phyloP scores from a whole-genome alignment of 176 grass and related monocot genomes.

The Oropetium thomaeum region DNA sequence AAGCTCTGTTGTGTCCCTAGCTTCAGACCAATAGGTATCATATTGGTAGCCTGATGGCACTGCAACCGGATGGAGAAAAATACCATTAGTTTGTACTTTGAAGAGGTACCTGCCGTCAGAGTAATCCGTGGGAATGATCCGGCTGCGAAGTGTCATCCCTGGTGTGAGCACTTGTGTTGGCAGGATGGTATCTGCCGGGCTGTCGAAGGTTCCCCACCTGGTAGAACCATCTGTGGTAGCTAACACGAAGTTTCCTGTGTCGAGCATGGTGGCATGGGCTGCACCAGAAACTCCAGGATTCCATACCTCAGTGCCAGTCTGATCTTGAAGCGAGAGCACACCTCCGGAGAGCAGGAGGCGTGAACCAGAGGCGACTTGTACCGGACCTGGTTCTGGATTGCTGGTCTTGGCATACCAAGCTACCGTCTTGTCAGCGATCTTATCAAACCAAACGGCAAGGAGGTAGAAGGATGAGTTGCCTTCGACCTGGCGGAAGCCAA shows the following conservation, averaged over 20 bases:
- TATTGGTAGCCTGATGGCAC: conserved; percentile 19
- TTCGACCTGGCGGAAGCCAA: neutral
- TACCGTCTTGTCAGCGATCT: conserved; percentile 27
- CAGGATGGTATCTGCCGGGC: conserved; percentile 55
- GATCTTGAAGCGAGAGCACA: conserved; percentile 25
- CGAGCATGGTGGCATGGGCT: conserved; percentile 43
- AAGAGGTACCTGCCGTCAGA: conserved; percentile 44
- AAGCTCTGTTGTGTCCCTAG: conserved; percentile 26
- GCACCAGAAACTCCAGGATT: neutral
- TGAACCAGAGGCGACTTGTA: conserved; percentile 15
- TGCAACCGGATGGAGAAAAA: conserved; percentile 8
- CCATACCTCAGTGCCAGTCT: conserved; percentile 15
- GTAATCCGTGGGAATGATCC: conserved; percentile 35
- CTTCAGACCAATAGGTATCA: conserved; percentile 31
- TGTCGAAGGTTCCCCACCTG: conserved; percentile 37
- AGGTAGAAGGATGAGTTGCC: conserved; percentile 28
- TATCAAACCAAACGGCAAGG: conserved; percentile 52
- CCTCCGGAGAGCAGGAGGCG: conserved; percentile 34
- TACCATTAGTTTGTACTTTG: neutral
- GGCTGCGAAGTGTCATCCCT: conserved; percentile 7
- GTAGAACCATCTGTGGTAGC: neutral
- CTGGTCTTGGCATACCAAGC: conserved; percentile 44
- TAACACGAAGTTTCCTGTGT: conserved; percentile 50
- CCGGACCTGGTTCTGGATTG: neutral
- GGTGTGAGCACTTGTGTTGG: conserved; percentile 25